Evolutionary conservation across 2,329 filamentous ascomycete genomes (phyloP).

Genomic region (Alternaria postmessia): DNA sequence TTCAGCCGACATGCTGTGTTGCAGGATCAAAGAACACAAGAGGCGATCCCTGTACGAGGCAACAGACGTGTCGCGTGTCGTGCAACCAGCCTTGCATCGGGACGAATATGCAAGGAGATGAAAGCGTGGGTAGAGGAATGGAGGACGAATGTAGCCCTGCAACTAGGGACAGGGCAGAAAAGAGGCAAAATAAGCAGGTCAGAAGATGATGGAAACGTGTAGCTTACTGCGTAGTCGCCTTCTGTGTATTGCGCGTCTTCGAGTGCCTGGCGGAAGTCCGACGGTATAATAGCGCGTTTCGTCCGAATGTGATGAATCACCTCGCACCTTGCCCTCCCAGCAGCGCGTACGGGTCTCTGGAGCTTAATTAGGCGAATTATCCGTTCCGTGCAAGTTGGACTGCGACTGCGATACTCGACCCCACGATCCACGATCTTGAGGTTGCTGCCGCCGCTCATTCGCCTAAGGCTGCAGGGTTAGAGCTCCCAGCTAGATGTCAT

Average conservation of each 20-base stretch:
- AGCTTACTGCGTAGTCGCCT: constrained; percentile 30
- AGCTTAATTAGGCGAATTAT: not conserved
- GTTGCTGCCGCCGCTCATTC: constrained; percentile 14
- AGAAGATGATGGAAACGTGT: constrained; percentile 8
- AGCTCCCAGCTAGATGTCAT: constrained; percentile 34
- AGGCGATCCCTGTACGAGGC: constrained; percentile 15
- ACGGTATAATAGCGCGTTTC: constrained; percentile 30
- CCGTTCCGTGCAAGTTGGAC: not conserved
- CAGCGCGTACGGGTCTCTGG: not conserved
- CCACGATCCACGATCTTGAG: not conserved
- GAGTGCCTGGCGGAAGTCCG: constrained; percentile 38
- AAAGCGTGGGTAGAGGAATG: constrained; percentile 8
- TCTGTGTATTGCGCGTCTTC: constrained; percentile 41
- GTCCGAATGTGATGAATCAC: constrained; percentile 19
- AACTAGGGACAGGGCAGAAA: constrained; percentile 8
- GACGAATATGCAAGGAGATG: constrained; percentile 31
- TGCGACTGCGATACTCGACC: constrained; percentile 1
- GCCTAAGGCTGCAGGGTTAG: constrained; percentile 27
- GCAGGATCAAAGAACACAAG: not conserved
- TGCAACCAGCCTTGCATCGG: constrained; percentile 24
- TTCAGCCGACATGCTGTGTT: not conserved
- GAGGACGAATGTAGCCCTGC: not conserved
- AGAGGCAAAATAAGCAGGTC: constrained; percentile 4
- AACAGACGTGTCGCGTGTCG: constrained; percentile 36
- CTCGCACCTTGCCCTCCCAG: constrained; percentile 12